A percentile compares a stretch with the other conserved stretches of the same genome.
Evolutionary conservation across 1,139 yeast genomes (phyloP).

Genomic region (Tardiomyces depauwii): DNA sequence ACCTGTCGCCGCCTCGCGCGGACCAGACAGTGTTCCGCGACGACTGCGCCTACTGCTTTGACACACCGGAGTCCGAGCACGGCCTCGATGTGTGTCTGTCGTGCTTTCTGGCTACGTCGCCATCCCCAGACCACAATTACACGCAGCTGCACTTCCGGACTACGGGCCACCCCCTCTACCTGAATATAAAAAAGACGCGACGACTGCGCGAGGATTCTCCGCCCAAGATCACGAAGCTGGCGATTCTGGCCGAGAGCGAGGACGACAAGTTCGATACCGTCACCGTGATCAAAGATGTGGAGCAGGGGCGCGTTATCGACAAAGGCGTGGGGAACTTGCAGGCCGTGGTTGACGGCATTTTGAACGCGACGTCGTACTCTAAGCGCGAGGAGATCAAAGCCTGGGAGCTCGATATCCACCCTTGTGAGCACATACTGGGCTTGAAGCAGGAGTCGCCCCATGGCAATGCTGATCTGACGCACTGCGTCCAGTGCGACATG

Average conservation of each 20-base stretch:
- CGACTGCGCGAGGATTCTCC: constrained; percentile 35
- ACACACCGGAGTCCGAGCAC: constrained; percentile 47
- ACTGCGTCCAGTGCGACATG: constrained; percentile 60
- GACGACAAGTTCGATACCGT: constrained; percentile 52
- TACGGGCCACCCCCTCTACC: constrained; percentile 42
- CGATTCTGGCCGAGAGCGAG: constrained; percentile 57
- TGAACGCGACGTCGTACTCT: constrained; percentile 54
- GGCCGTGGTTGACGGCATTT: constrained; percentile 36
- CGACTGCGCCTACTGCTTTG: constrained; percentile 75
- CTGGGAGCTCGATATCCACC: constrained; percentile 80
- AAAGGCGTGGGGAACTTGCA: constrained; percentile 9
- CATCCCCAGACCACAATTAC: constrained; percentile 35
- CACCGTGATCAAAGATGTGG: constrained; percentile 35
- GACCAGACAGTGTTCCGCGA: constrained; percentile 51
- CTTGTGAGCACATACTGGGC: constrained; percentile 64
- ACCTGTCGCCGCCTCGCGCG: constrained; percentile 9
- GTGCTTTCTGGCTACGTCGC: constrained; percentile 57
- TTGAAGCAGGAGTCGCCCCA: constrained; percentile 31
- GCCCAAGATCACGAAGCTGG: constrained; percentile 59
- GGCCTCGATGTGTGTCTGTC: constrained; percentile 68
- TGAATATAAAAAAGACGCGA: constrained; percentile 42
- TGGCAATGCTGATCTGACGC: constrained; percentile 28
- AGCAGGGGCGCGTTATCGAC: constrained; percentile 7
- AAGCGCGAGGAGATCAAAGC: constrained; percentile 66
- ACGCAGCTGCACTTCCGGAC: constrained; percentile 42